phyloP scores from a whole-genome alignment of 2,329 filamentous ascomycete species.

The Botrytis sinoallii region DNA sequence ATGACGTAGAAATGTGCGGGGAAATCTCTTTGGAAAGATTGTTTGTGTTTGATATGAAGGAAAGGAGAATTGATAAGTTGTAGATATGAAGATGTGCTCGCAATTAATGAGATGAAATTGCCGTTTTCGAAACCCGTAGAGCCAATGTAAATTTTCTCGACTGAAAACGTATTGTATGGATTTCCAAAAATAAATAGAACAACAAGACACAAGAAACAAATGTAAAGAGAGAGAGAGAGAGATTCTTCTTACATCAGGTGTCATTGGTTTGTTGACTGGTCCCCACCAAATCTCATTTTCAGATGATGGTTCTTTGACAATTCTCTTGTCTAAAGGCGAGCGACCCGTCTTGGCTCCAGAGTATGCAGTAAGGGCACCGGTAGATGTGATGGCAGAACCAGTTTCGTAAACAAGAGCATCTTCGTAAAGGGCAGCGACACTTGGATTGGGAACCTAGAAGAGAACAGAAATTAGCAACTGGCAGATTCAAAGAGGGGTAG shows the following conservation, averaged over 20 bases:
- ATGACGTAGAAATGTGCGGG: conserved; percentile 19
- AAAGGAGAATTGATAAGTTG: not conserved
- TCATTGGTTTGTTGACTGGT: conserved; percentile 99
- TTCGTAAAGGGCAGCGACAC: conserved; percentile 94
- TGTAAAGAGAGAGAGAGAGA: not conserved
- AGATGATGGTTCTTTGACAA: conserved; percentile 87
- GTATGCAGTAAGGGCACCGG: conserved; percentile 93
- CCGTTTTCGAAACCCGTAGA: not conserved
- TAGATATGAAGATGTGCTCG: not conserved
- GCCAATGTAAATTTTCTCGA: not conserved
- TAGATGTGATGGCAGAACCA: conserved; percentile 94
- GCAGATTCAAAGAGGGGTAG: conserved; percentile 1
- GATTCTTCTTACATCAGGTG: conserved; percentile 72
- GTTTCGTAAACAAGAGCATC: conserved; percentile 98
- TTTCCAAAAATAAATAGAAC: not conserved
- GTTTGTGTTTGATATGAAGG: not conserved
- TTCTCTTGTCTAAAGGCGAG: conserved; percentile 94
- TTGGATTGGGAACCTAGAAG: conserved; percentile 68
- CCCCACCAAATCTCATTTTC: conserved; percentile 80
- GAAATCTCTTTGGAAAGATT: not conserved
- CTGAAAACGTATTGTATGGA: not conserved
- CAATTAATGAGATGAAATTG: not conserved
- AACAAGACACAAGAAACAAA: not conserved
- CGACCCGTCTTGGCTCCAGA: conserved; percentile 97
- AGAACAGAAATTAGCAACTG: conserved; percentile 17